Evolutionary conservation across 306 rosid species (phyloP).

Genomic region (Cicer arietinum): DNA sequence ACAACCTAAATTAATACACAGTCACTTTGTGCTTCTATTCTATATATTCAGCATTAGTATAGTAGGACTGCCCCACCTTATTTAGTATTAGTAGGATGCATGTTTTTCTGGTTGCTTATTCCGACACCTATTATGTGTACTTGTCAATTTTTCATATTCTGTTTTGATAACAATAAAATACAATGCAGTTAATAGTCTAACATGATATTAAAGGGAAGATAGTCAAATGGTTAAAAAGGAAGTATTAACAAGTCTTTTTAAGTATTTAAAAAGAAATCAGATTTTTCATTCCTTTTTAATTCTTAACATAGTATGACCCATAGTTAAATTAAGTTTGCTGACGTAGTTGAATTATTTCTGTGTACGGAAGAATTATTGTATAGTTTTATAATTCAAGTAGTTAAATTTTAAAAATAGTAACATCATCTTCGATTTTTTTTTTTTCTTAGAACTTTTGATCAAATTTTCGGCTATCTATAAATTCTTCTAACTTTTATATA

Average conservation of each 20-base stretch:
- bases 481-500: no score
- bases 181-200: not conserved
- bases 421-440: no score
- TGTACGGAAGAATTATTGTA: not conserved
- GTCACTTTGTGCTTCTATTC: not conserved
- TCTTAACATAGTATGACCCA: no score
- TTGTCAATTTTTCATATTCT: not conserved
- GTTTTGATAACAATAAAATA: not conserved
- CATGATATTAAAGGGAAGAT: no score
- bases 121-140: not conserved
- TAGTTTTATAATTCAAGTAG: not conserved
- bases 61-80: not conserved
- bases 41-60: not conserved
- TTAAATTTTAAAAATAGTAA: not conserved
- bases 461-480: no score
- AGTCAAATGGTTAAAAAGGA: no score
- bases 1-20: slow-evolving; percentile 16
- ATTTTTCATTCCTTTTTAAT: no score
- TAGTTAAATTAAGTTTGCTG: no score
- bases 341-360: no score
- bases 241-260: no score
- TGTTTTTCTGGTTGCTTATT: not conserved
- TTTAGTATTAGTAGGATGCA: not conserved
- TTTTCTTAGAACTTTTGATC: no score
- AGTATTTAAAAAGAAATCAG: no score